Base-by-base conservation (phyloP, 257 asterid genomes). In the Solanum clarkiae region DNA sequence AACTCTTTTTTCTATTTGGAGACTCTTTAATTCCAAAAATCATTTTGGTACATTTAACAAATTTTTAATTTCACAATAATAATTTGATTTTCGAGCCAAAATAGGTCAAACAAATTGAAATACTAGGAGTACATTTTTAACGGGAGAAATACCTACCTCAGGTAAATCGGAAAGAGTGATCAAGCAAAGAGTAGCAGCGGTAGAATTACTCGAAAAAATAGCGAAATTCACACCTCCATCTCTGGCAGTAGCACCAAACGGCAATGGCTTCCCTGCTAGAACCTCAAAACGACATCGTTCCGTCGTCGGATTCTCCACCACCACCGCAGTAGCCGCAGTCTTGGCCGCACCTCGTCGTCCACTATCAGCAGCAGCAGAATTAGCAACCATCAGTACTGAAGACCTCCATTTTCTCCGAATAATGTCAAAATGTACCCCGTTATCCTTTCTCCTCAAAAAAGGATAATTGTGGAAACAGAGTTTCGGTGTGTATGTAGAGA, bases 171-270 rank as follows among this genome's bases (percentile, higher is more conserved):
- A 86, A 40, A 92, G 90, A 86, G 84, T 89, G 79, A 97, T 92
- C 89, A 97, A 88, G 92, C 98, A 97, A 53, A 97, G 94, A 70
- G 93, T 81, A 32, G 93, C 95, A 29, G 94, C 86, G 14, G 96
- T 90, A 70, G 99, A 97, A 90, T 92, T 92, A 82, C 91, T 68
- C 9, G 99, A 95, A 87, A 85, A 86, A 36, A 95, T 82, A 14
- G 96, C 87, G 68, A 97, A 97, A 92, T 95, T 97, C 59, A 97
- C 97, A 40, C 99, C 99, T 10, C 94, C 98, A 40, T 94, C 97
- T 82, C 87, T 89, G 6, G 85, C 69, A n/a, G 98, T 92, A 88
- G 99, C 98, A 63, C 98, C 99, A 88, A 93, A 94, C 83, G 99
- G 99, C 89, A 89, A 70, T 69, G 99, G 98, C 80, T 89, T 63